Evolutionary conservation across 805 yeast genomes (phyloP).

Genomic region (Brettanomyces bruxellensis): DNA sequence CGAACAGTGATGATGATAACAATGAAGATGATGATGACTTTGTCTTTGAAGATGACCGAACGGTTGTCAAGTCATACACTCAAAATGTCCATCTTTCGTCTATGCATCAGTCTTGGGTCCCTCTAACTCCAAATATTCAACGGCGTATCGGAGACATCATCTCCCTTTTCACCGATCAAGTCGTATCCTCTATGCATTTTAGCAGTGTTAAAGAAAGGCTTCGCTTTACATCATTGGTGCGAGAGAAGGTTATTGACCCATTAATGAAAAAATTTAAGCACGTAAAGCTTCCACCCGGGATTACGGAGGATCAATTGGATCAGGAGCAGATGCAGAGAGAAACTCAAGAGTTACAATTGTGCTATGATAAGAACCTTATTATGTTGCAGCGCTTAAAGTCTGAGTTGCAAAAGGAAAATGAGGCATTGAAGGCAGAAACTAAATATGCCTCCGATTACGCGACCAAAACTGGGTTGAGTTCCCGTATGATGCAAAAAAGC

Average conservation of each 20-base stretch:
- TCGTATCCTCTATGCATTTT: conserved; percentile 9
- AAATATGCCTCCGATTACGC: conserved; percentile 14
- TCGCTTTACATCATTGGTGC: conserved; percentile 13
- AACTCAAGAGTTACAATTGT: conserved; percentile 13
- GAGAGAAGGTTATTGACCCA: conserved; percentile 13
- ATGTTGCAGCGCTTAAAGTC: conserved; percentile 17
- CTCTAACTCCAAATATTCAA: conserved; percentile 9
- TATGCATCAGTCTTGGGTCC: conserved; percentile 14
- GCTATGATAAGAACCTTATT: conserved; percentile 18
- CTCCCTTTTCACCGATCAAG: conserved; percentile 14
- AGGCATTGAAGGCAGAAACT: conserved; percentile 11
- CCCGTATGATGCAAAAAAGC: conserved; percentile 8
- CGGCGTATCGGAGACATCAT: conserved; percentile 9
- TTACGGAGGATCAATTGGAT: conserved; percentile 17
- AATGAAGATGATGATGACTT: conserved; percentile 4
- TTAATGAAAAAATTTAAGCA: conserved; percentile 13
- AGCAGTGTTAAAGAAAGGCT: conserved; percentile 9
- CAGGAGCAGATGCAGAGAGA: conserved; percentile 17
- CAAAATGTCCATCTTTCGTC: background rate
- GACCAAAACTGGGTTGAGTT: conserved; percentile 8
- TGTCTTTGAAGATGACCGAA: background rate
- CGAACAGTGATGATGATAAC: background rate
- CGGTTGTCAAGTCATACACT: background rate
- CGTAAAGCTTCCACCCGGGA: conserved; percentile 18
- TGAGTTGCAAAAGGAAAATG: conserved; percentile 15